phyloP scores from a whole-genome alignment of 2,329 filamentous ascomycete genomes.

The Rhynchosporium agropyri region DNA sequence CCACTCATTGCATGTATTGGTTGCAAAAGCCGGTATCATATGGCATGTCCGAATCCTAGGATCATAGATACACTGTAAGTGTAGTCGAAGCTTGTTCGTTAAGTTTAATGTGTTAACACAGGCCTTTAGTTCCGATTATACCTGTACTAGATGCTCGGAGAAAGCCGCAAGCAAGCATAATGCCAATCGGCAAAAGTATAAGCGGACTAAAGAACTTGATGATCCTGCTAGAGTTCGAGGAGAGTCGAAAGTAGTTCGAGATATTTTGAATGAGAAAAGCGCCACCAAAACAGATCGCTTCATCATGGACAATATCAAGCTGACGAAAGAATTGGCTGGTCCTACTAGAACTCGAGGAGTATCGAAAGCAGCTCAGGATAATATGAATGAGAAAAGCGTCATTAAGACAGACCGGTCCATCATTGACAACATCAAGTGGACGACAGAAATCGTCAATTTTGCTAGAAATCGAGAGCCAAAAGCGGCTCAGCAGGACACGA shows the following conservation, averaged over 20 bases:
- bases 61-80: background rate
- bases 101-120: background rate
- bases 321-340: background rate
- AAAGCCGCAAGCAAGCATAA: background rate
- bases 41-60: constrained; percentile 29
- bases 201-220: no score
- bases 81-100: background rate
- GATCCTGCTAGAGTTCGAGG: no score
- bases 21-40: constrained; percentile 33
- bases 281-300: background rate
- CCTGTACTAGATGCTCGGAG: constrained; percentile 2
- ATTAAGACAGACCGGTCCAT: background rate
- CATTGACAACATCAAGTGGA: background rate
- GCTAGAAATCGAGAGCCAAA: background rate
- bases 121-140: constrained; percentile 1
- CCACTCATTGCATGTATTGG: constrained; percentile 31
- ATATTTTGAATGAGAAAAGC: background rate
- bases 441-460: background rate
- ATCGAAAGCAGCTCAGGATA: no score
- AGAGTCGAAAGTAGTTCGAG: no score
- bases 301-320: background rate
- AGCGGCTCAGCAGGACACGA: background rate
- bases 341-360: no score
- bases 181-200: no score
- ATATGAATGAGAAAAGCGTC: background rate